Base-by-base conservation (phyloP, 345 rosid species). In the Eutrema heterophyllum region DNA sequence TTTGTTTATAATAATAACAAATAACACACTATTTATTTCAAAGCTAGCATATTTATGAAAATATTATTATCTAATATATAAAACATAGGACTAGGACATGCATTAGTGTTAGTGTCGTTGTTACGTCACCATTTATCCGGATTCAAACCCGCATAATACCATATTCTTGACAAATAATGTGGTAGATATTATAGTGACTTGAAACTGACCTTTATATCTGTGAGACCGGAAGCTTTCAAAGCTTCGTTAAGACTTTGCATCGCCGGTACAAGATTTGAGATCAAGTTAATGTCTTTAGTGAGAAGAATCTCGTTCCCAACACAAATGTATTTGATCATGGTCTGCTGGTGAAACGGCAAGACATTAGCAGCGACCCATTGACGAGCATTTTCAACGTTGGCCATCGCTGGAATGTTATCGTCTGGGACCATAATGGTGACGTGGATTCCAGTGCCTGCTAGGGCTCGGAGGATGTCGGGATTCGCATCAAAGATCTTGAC, bases 281-380 rank as follows among this genome's bases (percentile, higher is more conserved):
- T 76, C 62, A 73, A 63, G 26, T 62, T 76, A 24, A 53, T 71
- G 13, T 73, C 79, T 11, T 70, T 78, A n/a, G 67, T 39, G 26
- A 68, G 49, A 40, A 89, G 49, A 30, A 92, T 75, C 74, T 92
- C 97, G 41, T 86, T 92, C 0, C 97, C 96, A n/a, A 92, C 81
- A 24, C 79, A 76, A 18, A 92, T 63, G 53, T 77, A 78, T 45
- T 79, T 81, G 70, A 92, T 83, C 77, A 58, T 81, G 3, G 89
- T 86, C 48, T 75, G 80, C 0, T 86, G 86, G 32, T 84, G 73
- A 80, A 64, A 87, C 32, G 95, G 95, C 2, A 57, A 51, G n/a
- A 89, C 79, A 50, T 89, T 83, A 13, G 65, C 36, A 6, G 73
- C 77, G 2, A 89, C 85, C 97, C 97, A 89, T 11, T 73, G 78